Evolutionary conservation across 495 filamentous ascomycete species (phyloP).

Genomic region (Talaromyces liani): DNA sequence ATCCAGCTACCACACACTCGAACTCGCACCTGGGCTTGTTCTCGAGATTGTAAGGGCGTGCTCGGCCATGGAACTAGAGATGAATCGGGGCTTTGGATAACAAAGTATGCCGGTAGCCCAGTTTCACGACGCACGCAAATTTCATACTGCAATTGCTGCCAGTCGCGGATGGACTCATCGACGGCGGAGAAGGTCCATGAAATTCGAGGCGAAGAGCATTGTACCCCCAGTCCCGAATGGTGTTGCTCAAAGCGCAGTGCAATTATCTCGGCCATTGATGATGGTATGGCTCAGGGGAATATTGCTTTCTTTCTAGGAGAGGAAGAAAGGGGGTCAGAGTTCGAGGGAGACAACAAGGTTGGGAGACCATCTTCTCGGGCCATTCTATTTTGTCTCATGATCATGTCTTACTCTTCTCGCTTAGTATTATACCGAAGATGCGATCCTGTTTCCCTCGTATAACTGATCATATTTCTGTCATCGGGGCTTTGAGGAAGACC

Average conservation of each 20-base stretch:
- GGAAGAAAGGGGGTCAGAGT: too few relatives aligned
- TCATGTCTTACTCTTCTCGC: too few relatives aligned
- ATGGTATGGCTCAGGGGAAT: background rate
- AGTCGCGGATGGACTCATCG: too few relatives aligned
- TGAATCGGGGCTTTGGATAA: conserved; percentile 20
- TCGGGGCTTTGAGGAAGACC: too few relatives aligned
- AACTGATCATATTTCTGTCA: too few relatives aligned
- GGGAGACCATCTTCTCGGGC: too few relatives aligned
- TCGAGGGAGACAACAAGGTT: too few relatives aligned
- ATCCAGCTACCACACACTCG: conserved; percentile 18
- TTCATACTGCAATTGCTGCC: too few relatives aligned
- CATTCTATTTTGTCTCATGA: too few relatives aligned
- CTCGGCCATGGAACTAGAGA: conserved; percentile 46
- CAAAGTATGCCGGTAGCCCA: background rate
- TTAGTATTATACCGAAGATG: too few relatives aligned
- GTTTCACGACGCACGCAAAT: background rate
- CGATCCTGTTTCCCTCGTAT: too few relatives aligned
- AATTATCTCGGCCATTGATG: background rate
- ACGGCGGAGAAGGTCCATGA: too few relatives aligned
- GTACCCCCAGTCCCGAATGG: conserved; percentile 22
- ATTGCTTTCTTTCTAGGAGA: background rate
- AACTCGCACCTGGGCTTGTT: conserved; percentile 31
- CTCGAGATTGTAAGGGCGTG: conserved; percentile 30
- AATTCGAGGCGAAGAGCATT: conserved; percentile 4
- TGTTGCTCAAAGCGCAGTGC: conserved; percentile 25